phyloP scores from a whole-genome alignment of 2,329 filamentous ascomycete genomes.

The Aspergillus ochraceus region DNA sequence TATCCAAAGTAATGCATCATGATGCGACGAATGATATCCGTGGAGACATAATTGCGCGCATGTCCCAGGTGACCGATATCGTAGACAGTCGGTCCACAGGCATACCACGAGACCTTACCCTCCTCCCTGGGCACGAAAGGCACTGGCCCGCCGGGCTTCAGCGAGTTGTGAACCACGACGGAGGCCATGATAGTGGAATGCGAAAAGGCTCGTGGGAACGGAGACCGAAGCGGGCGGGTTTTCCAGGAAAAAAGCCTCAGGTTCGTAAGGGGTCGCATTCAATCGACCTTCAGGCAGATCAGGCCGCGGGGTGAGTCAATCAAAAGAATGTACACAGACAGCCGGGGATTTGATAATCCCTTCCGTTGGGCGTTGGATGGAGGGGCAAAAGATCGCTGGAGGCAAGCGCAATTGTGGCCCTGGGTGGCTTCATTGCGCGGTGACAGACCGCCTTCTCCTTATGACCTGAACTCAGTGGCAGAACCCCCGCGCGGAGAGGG shows the following conservation, averaged over 20 bases:
- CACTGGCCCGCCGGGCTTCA: neutral
- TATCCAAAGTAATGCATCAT: constrained; percentile 81
- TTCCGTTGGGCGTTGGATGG: too few relatives aligned
- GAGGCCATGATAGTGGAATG: neutral
- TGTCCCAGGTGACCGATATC: constrained; percentile 81
- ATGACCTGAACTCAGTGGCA: too few relatives aligned
- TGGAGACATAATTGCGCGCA: constrained; percentile 86
- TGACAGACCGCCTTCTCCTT: too few relatives aligned
- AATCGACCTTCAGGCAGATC: too few relatives aligned
- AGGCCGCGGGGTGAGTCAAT: too few relatives aligned
- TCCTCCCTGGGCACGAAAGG: constrained; percentile 70
- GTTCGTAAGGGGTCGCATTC: neutral
- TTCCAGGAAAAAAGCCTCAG: neutral
- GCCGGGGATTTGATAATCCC: too few relatives aligned
- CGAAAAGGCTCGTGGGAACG: neutral
- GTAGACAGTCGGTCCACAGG: constrained; percentile 84
- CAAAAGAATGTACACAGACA: too few relatives aligned
- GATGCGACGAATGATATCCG: constrained; percentile 83
- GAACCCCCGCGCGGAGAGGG: too few relatives aligned
- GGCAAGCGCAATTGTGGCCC: too few relatives aligned
- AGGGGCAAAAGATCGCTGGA: too few relatives aligned
- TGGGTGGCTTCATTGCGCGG: too few relatives aligned
- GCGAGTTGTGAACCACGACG: neutral
- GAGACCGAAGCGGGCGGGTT: neutral
- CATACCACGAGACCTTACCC: constrained; percentile 75